These are phyloP conservation scores for Porcisia deanei DNA, from an alignment of 208 protist species.

Conservation along the genomic window DNA sequence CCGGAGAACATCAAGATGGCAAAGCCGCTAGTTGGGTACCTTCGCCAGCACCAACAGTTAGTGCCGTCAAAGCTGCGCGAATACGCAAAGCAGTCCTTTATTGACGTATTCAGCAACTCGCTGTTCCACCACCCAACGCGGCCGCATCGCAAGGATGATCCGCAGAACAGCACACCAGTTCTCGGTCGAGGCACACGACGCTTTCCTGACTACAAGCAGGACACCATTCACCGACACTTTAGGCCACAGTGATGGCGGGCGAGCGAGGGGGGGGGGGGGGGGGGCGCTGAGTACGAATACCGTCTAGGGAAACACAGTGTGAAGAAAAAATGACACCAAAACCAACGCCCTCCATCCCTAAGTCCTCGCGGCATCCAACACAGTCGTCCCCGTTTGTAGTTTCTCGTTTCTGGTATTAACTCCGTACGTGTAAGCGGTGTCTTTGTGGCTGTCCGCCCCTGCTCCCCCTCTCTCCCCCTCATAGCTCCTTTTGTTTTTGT, in stretches of 20 bases:
- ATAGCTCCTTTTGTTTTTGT: neutral
- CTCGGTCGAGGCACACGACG: constrained; percentile 53
- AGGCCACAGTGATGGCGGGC: constrained; percentile 44
- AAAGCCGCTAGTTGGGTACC: constrained; percentile 78
- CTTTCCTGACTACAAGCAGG: constrained; percentile 78
- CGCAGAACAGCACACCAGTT: constrained; percentile 65
- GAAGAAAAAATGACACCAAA: neutral
- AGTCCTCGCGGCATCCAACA: neutral
- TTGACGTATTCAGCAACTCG: constrained; percentile 76
- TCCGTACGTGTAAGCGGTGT: neutral
- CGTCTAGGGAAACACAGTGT: neutral
- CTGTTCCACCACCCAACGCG: constrained; percentile 80
- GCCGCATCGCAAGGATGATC: constrained; percentile 60
- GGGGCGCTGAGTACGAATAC: neutral
- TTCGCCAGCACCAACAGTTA: constrained; percentile 71
- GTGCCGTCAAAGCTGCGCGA: constrained; percentile 84
- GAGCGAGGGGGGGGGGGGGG: too few species aligned
- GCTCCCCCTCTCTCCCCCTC: too few species aligned
- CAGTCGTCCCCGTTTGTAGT: neutral
- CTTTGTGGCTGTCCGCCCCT: neutral
- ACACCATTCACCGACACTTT: constrained; percentile 62
- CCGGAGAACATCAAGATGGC: constrained; percentile 80
- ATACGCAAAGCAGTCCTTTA: constrained; percentile 79
- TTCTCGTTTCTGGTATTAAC: neutral
- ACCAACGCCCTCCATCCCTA: neutral